Base-by-base conservation (phyloP, 2,329 filamentous ascomycete genomes). In the Xylariales sp. region DNA sequence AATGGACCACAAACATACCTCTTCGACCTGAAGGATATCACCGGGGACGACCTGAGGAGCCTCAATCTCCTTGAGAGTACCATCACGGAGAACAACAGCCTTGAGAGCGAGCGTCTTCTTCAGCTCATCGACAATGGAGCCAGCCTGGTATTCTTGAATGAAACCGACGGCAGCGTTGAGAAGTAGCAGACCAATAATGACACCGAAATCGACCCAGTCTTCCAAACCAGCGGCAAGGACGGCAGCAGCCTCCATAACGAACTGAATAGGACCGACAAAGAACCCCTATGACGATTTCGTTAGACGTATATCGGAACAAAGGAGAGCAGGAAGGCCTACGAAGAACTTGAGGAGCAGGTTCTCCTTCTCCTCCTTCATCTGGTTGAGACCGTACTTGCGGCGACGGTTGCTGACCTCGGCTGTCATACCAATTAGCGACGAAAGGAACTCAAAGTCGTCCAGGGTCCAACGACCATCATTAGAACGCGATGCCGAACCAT, bases 131-230 rank as follows among this genome's bases (percentile, higher is more conserved):
- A 97, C 93, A 71, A 97, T 96, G 64, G 91, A 94, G 78, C 92
- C 93, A 69, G 93, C 93, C 82, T 97, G 93, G 82, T 87, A 97
- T 83, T 97, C 93, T 80, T 97, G 93, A 68, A 94, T 84, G 82
- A 97, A 97, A 82, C 93, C 93, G 71, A 97, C 93, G 71, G 82
- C 83, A 49, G 93, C 93, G 83, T 97, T 97, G 72, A 97, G 91
- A 72, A 97, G 80, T 9, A 97, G 87, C 58, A 97, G 86, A 77
- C 84, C 93, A 80, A 91, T 93, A 74, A 97, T 97, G 77, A 97
- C 93, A 85, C 93, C 93, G 77, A 97, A 95, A 84, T 97, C 93
- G 72, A 97, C 91, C 93, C 93, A 97, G 76, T 96, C 92, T 81
- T 92, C 82, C 49, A 97, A 88, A 89, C 92, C 92, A 69, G 91